These are phyloP conservation scores for Xanthoconium purpureum DNA, from an alignment of 768 basidiomycete species.

Conservation along the genomic window DNA sequence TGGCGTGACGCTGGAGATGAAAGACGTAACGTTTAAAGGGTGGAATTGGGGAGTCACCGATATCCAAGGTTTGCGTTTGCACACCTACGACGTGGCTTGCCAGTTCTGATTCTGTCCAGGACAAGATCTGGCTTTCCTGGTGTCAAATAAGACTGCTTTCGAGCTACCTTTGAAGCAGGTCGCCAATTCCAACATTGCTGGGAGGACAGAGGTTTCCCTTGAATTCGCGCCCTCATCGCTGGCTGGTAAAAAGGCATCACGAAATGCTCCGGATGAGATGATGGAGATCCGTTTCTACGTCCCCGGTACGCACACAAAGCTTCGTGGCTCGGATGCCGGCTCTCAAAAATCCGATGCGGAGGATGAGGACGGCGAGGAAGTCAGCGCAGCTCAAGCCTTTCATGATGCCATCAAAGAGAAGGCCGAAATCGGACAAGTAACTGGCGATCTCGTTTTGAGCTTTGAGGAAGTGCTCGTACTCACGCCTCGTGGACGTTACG, in stretches of 20 bases:
- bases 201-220: slow-evolving; percentile 97
- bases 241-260: slow-evolving; percentile 41
- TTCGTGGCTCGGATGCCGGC: slow-evolving; percentile 66
- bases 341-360: slow-evolving; percentile 53
- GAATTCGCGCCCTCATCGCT: slow-evolving; percentile 68
- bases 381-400: slow-evolving; percentile 93
- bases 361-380: slow-evolving; percentile 66
- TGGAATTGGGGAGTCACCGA: slow-evolving; percentile 99
- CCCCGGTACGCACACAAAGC: slow-evolving; percentile 71
- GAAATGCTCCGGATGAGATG: slow-evolving; percentile 70
- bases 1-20: slow-evolving; percentile 76
- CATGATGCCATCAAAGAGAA: slow-evolving; percentile 95
- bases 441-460: slow-evolving; percentile 88
- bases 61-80: slow-evolving; percentile 67
- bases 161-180: slow-evolving; percentile 84
- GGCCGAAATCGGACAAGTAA: slow-evolving; percentile 89
- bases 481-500: slow-evolving; percentile 94
- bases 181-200: slow-evolving; percentile 96
- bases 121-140: slow-evolving; percentile 86
- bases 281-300: slow-evolving; percentile 96
- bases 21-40: slow-evolving; percentile 86
- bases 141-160: slow-evolving; percentile 85
- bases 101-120: slow-evolving; percentile 44
- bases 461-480: slow-evolving; percentile 94
- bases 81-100: neutral